Percentiles rank a stretch among this genome's conserved stretches.
Evolutionary conservation across 257 asterid genomes (phyloP).

Genomic region (Fraxinus pennsylvanica): DNA sequence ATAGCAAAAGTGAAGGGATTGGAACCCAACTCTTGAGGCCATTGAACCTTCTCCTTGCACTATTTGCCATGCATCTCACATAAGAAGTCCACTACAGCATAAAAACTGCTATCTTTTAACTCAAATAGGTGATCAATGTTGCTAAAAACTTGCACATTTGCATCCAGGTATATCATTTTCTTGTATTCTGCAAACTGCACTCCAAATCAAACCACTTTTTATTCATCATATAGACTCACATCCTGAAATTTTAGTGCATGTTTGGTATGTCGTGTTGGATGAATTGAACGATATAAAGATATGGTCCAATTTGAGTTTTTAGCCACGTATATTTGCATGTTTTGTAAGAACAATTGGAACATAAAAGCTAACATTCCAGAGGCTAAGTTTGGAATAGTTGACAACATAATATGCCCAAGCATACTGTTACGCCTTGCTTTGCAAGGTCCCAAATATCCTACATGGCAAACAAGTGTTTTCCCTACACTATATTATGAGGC

Average conservation of each 20-base stretch:
- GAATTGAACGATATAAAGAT: no score
- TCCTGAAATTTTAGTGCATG: no score
- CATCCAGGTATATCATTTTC: conserved; percentile 35
- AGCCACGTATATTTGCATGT: no score
- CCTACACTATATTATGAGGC: no score
- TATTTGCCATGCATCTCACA: conserved; percentile 24
- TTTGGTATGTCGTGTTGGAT: no score
- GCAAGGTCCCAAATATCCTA: no score
- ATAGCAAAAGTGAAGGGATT: conserved; percentile 9
- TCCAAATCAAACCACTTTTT: no score
- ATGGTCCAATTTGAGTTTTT: no score
- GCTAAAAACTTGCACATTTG: conserved; percentile 30
- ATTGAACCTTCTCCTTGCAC: conserved; percentile 24
- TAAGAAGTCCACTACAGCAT: conserved; percentile 30
- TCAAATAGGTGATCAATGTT: conserved; percentile 34
- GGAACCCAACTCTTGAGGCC: conserved; percentile 30
- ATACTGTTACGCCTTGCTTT: no score
- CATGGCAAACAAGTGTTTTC: no score
- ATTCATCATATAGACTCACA: no score
- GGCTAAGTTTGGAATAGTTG: background rate
- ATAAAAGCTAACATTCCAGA: background rate
- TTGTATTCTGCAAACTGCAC: conserved; percentile 36
- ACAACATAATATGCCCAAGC: background rate
- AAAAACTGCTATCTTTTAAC: conserved; percentile 18
- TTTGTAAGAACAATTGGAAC: no score